Conservation (phyloP, 805 yeast species). For the Wickerhamiella brachini region DNA sequence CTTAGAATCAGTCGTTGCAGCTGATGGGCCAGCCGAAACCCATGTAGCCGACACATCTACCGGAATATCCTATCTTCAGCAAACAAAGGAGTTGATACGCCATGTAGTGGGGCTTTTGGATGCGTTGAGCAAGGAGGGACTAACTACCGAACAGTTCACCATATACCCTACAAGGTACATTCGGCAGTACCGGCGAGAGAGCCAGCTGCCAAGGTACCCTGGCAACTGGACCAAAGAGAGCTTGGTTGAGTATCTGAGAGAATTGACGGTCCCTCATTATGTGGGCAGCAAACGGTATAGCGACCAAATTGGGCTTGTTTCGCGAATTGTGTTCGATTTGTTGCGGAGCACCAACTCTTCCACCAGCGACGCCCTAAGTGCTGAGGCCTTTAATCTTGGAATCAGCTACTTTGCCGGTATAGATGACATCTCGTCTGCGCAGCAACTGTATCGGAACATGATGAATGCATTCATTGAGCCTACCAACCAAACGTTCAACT, state of each 20-base stretch:
- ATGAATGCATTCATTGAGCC: constrained; percentile 1
- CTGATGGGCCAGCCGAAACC: no score
- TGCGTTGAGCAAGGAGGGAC: neutral
- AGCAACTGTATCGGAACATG: constrained; percentile 6
- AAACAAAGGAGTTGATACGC: neutral
- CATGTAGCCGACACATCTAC: no score
- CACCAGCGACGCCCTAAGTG: neutral
- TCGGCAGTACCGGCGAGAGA: neutral
- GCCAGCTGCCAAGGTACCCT: constrained; percentile 1
- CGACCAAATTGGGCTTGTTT: constrained; percentile 1
- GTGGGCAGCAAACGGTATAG: neutral
- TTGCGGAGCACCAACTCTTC: constrained; percentile 3
- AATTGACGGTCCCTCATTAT: constrained; percentile 5
- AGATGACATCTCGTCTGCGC: constrained; percentile 9
- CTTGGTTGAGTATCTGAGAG: neutral
- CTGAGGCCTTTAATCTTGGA: constrained; percentile 7
- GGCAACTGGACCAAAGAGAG: neutral
- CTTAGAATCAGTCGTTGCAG: no score
- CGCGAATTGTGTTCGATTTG: constrained; percentile 1
- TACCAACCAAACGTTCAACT: constrained; percentile 7
- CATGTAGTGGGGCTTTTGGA: neutral
- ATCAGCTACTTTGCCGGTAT: constrained; percentile 9
- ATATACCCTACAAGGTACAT: neutral
- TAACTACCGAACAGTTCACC: neutral
- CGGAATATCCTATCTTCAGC: neutral